Base-by-base conservation (phyloP, 257 asterid species). In the Scutellaria barbata region DNA sequence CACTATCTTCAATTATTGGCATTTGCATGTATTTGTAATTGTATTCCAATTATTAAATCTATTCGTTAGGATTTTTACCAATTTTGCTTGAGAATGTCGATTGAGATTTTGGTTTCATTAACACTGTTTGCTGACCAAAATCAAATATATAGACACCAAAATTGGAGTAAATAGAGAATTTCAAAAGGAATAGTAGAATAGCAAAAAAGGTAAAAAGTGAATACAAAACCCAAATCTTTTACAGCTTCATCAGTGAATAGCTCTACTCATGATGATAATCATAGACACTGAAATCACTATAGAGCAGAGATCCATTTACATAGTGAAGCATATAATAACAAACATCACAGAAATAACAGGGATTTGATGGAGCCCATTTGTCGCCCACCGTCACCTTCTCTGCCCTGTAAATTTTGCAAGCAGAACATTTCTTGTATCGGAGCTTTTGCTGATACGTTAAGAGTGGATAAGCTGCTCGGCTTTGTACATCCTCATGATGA, bases 321-420 rank as follows among this genome's bases (percentile, higher is more conserved):
- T 94, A 94, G 82, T 94, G 97, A 57, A 89, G 96, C 96, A 94
- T 85, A 79, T 89, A 94, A 83, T 87, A 94, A 81, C 98, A 94
- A 68, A 85, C 81, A 66, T 86, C 89, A 76, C 98, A 94, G 79
- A 94, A 90, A 55, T 90, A 89, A 77, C 97, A 87, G 33, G 98
- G 97, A 77, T 90, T 87, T 45, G 79, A 83, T 7, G 83, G 46
- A 0, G 96, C 89, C 97, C 95, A 94, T 75, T 87, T 94, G 78
- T 94, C 97, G 43, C 90, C 97, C 54, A 90, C 85, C 0, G 97
- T 94, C 60, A 90, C 74, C 83, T 87, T 90, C 6, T 80, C 82
- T 4, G 98, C 98, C 78, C 76, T 73, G 69, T 82, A 89, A 17
- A 94, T 89, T 72, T 89, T 89, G 96, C 98, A 94, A 45, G 82